Base-by-base conservation (phyloP, 305 asterid genomes). In the Rubia balearica region DNA sequence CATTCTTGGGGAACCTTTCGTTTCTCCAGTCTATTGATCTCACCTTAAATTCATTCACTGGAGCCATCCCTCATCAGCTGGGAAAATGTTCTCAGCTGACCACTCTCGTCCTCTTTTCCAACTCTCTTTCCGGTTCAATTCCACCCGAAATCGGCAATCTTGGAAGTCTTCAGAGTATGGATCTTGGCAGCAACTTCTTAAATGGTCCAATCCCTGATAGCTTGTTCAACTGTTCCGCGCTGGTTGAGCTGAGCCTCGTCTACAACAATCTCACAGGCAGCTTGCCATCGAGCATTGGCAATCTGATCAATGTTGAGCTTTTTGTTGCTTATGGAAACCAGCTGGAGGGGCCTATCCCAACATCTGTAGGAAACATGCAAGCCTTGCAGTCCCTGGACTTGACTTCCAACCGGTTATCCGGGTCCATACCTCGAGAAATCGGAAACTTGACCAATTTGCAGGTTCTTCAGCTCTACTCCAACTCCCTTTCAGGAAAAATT, bases 1-100 rank as follows among this genome's bases (percentile, higher is more conserved):
- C 92, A 0, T 84, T 73, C 68, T 65, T 92, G 1, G 96, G 88
- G 46, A 88, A 88, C 80, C 90, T 90, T 71, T 82, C 97, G 41
- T 27, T 61, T 17, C 91, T 90, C 84, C 91, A 87, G 87, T 83
- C 88, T 79, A 90, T 92, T 73, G 98, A 92, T 74, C 82, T 92
- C 33, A 66, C 95, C 68, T 75, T 73, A 8, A 92, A 92, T 86
- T 85, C 87, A 6, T 85, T 92, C 84, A 65, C 86, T 11, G 94
- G 91, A 38, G 71, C 62, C 5, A 85, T 90, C 13, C 95, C 98
- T 30, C 76, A 80, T 36, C 89, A 88, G 78, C 75, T 92, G 62
- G 89, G 86, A 0, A 69, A 71, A 16, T 87, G 91, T 77, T 71
- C 88, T 1, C 69, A 77, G 41, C 90, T 92, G 56, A 63, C 76